Conservation (phyloP, 2,329 filamentous ascomycete species). For the Teratosphaeriaceae sp. region DNA sequence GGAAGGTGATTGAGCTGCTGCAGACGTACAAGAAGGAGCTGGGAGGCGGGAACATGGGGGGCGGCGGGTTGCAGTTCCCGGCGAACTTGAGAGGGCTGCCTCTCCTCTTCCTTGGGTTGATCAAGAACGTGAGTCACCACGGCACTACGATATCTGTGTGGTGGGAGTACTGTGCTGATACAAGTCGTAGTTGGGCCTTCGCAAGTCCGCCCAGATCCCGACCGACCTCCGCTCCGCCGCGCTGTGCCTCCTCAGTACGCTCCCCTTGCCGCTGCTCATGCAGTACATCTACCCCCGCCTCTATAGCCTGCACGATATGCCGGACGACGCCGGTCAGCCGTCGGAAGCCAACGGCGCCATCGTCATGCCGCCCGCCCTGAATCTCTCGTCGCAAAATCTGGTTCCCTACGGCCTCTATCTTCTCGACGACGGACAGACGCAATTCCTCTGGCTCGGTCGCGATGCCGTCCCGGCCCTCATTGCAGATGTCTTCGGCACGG, state of each 20-base stretch:
- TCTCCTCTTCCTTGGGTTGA: constrained; percentile 84
- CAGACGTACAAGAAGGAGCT: constrained; percentile 97
- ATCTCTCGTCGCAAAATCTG: constrained; percentile 81
- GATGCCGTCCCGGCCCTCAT: constrained; percentile 88
- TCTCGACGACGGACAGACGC: constrained; percentile 94
- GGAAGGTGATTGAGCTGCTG: constrained; percentile 85
- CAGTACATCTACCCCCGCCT: constrained; percentile 67
- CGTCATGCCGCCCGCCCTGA: constrained; percentile 73
- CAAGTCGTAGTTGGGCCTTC: constrained; percentile 57
- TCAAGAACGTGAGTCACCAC: constrained; percentile 78
- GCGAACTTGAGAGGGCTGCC: constrained; percentile 85
- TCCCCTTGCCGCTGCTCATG: constrained; percentile 81
- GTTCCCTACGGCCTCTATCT: constrained; percentile 89
- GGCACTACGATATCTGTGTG: neutral
- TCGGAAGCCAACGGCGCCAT: constrained; percentile 85
- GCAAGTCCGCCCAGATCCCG: constrained; percentile 88
- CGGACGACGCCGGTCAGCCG: constrained; percentile 80
- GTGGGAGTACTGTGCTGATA: neutral
- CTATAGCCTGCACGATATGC: constrained; percentile 93
- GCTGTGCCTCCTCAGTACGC: constrained; percentile 86
- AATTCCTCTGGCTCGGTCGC: constrained; percentile 94
- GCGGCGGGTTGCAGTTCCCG: constrained; percentile 84
- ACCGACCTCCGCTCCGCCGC: constrained; percentile 90
- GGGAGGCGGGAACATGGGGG: constrained; percentile 90
- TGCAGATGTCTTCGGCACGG: constrained; percentile 80